Conservation (phyloP, 345 rosid genomes). For the Brassica juncea region DNA sequence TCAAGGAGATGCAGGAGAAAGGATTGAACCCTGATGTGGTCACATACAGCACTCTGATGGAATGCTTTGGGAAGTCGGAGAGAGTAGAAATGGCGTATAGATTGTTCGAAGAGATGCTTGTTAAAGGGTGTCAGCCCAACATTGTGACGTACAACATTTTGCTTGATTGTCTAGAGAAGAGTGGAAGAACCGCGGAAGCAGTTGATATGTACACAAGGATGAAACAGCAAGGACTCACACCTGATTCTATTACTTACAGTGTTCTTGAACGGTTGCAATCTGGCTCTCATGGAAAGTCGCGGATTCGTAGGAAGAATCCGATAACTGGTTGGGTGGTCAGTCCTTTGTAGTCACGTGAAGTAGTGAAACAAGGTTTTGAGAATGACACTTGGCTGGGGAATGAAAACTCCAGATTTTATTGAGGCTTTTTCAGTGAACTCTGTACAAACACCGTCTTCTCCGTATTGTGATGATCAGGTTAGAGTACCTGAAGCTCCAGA, state of each 20-base stretch:
- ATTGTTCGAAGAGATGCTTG: slow-evolving; percentile 81
- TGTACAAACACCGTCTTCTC: not conserved
- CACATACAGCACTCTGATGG: slow-evolving; percentile 85
- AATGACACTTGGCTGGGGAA: not conserved
- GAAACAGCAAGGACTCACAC: slow-evolving; percentile 79
- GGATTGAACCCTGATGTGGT: slow-evolving; percentile 89
- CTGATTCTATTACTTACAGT: slow-evolving; percentile 77
- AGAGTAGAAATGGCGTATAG: slow-evolving; percentile 85
- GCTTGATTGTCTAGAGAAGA: slow-evolving; percentile 83
- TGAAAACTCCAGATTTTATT: slow-evolving; percentile 9
- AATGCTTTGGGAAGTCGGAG: slow-evolving; percentile 91
- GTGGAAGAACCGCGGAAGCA: slow-evolving; percentile 81
- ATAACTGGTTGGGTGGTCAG: slow-evolving; percentile 92
- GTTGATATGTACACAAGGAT: slow-evolving; percentile 75
- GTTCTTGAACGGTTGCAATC: slow-evolving; percentile 79
- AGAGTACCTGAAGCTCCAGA: not conserved
- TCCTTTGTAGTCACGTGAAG: slow-evolving; percentile 42
- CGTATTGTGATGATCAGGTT: not conserved
- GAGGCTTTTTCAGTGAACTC: not conserved
- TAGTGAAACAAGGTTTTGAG: not conserved
- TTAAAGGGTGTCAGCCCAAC: slow-evolving; percentile 80
- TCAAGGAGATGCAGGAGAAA: slow-evolving; percentile 87
- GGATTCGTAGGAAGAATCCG: slow-evolving; percentile 79
- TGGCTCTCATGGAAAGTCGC: slow-evolving; percentile 60
- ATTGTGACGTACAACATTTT: slow-evolving; percentile 85